Evolutionary conservation across 345 rosid genomes (phyloP), one percentile per base, ranked within the genome.

Genomic region (Mercurialis annua): DNA sequence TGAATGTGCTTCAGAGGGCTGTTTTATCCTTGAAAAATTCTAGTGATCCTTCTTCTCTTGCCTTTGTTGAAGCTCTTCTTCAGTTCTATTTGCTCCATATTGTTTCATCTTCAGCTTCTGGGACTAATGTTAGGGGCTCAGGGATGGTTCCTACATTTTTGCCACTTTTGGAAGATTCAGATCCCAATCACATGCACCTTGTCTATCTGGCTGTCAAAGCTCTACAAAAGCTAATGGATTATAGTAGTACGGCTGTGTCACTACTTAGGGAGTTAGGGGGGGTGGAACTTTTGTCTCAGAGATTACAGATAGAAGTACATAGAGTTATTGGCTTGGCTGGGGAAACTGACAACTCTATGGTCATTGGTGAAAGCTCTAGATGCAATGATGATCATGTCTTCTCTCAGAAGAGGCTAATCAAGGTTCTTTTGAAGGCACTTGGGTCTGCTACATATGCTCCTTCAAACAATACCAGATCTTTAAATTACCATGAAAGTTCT

Each of bases 91-190:
- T 90, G 81, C 97, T 93, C 58, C 97, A 93, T 76, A 87, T 93
- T 69, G 90, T 89, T 76, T 93, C 98, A 30, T 89, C 97, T 47
- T 93, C 98, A 10, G 84, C 98, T 46, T 89, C 97, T 34, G 98
- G 97, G 68, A 89, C 85, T 79, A 90, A 86, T 81, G 75, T 93
- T 69, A 85, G 98, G 75, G 98, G 98, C 12, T 90, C 94, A 68
- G 97, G 96, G 60, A 93, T 90, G 96, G 94, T 93, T 70, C 87
- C 96, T 12, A 93, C 98, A 3, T 89, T 93, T 76, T 84, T 93
- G 65, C 97, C 96, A 9, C 94, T 93, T 73, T 79, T 93, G 80
- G 96, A 87, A 83, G 90, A 93, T 76, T 70, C 84, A 64, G 89
- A 93, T 78, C 84, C 94, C 48, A 80, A 73, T 71, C 98, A 90